Evolutionary conservation across 2,329 filamentous ascomycete genomes (phyloP), one percentile per base, ranked within the genome.

Genomic region (Claviceps monticola): DNA sequence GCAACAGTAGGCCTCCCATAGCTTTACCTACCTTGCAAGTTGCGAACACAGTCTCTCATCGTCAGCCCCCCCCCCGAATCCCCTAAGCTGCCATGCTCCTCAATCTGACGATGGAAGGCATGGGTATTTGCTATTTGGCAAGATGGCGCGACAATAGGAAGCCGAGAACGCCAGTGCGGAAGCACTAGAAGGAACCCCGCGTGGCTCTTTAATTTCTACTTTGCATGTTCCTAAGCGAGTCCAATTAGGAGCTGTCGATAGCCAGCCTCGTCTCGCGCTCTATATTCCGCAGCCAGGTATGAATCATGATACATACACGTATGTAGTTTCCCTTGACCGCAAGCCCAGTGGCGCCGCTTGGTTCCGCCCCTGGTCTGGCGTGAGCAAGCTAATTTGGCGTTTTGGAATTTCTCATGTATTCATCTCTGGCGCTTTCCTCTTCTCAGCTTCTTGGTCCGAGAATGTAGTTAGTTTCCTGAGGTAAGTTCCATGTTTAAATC

Each of bases 141-240:
- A 11, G 41, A 42, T 44, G 42, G 43, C 43, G 21, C 21, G 9
- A 29, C 23, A 45, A n/a, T 16, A 26, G 17, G 26, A 45, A 26
- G 23, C 21, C 43, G 21, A 38, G 47, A 49, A 42, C 37, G 21
- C 47, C 48, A 42, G 9, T 45, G 41, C 47, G 51, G 47, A 47
- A 46, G 47, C 51, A 50, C 51, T 46, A 50, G 36, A 42, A 46
- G 21, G n/a, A 50, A 46, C 46, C 46, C 52, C 49, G 52, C 52
- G 38, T 51, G 49, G 49, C 52, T 51, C 46, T 39, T 51, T 46
- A 43, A 46, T 51, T 16, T 49, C 8, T 36, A 46, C 44, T 51
- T 48, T 23, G 36, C 48, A 53, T 50, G 48, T 34, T 26, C 29
- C 19, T 51, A 53, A 48, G 52, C 48, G 52, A 53, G 19, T 41